phyloP scores from a whole-genome alignment of 208 protist genomes.

The Kentomonas sorsogonicus region DNA sequence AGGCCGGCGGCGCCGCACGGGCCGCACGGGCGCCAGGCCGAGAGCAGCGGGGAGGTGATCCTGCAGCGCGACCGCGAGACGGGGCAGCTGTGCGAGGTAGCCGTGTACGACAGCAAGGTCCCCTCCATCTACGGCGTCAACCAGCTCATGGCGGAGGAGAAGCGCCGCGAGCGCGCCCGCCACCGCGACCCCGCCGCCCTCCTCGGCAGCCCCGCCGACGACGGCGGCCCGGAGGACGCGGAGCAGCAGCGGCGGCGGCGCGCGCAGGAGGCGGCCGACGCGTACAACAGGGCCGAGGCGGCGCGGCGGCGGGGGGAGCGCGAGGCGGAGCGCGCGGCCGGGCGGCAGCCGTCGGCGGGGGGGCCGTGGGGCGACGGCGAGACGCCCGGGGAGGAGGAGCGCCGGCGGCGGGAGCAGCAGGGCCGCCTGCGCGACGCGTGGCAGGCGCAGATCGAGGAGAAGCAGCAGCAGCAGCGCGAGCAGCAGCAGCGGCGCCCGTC shows the following conservation, averaged over 20 bases:
- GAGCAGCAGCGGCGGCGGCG: conserved; percentile 19
- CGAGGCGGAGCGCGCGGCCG: conserved; percentile 14
- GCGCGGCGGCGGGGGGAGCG: conserved; percentile 38
- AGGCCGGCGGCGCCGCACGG: conserved; percentile 1
- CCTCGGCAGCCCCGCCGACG: background rate
- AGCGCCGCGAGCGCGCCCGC: conserved; percentile 11
- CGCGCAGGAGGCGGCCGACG: conserved; percentile 37
- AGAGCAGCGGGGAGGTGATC: conserved; percentile 55
- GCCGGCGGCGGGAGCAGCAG: conserved; percentile 14
- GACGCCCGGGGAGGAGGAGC: conserved; percentile 13
- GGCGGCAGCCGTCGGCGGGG: conserved; percentile 6
- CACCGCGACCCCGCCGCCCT: background rate
- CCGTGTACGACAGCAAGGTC: conserved; percentile 63
- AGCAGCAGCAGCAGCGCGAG: conserved; percentile 1
- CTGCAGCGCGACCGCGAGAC: conserved; percentile 20
- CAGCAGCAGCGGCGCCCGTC: too few relatives aligned
- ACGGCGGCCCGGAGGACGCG: conserved; percentile 11
- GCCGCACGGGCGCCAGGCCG: conserved; percentile 20
- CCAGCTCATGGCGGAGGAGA: conserved; percentile 48
- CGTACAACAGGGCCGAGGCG: conserved; percentile 48
- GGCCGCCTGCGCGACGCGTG: conserved; percentile 9
- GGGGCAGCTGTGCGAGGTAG: conserved; percentile 51
- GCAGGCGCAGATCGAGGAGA: conserved; percentile 10
- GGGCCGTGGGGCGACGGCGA: background rate
- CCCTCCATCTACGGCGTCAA: conserved; percentile 63